Evolutionary conservation across 768 basidiomycete genomes (phyloP), one percentile per base, ranked within the genome.

Genomic region (Suillus fuscotomentosus): DNA sequence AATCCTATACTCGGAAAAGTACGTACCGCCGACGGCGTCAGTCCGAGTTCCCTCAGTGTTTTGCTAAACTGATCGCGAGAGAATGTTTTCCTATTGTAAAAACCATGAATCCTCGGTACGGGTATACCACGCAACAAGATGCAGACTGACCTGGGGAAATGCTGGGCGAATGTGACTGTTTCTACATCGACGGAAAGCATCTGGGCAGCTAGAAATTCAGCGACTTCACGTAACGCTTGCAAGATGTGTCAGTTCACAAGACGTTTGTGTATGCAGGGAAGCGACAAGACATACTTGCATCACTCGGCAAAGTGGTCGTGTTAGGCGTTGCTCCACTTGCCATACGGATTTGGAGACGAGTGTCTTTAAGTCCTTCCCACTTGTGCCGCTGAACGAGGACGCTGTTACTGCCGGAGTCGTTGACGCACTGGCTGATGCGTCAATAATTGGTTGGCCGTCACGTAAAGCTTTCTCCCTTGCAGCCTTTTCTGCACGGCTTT

Each of bases 391-490:
- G 5, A 80, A 77, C 9, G 81, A 73, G 41, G 80, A 64, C 1
- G 71, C 45, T 0, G 81, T 66, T 0, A 81, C 67, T 0, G 78
- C 69, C 0, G 82, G 65, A 31, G 81, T 68, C 9, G 78, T 69
- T 5, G 80, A 67, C 1, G 76, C 69, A 14, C 76, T 51, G 15
- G 77, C 73, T 34, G 68, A 42, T 11, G 65, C 62, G 43, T 80
- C 78, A 24, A 81, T 70, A 24, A 80, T 71, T 22, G 79, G 72
- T 61, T 80, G 79, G 1, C 96, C 96, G 42, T 97, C 94, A 39
- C 95, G 85, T 8, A 96, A 73, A 0, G 95, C 96, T 74, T 98
- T 98, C 77, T 98, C 97, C 55, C 88, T 81, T 0, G 95, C 95
- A 2, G 88, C 82, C 71, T 92, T 95, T 72, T 91, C 95, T 0